Base-by-base conservation (phyloP, 257 asterid genomes). In the Apocynum venetum region DNA sequence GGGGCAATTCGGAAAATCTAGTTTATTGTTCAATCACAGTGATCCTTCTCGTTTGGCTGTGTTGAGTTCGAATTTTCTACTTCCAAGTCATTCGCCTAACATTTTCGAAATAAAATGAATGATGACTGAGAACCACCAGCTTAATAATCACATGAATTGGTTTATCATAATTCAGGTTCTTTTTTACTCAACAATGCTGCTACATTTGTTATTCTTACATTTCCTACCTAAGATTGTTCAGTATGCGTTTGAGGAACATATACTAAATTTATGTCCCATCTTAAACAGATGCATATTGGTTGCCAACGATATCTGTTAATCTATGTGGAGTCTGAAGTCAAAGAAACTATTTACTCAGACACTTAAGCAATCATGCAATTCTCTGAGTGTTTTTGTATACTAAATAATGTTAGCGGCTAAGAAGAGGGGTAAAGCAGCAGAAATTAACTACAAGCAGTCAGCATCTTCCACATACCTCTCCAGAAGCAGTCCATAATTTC, bases 401-500 rank as follows among this genome's bases (percentile, higher is more conserved):
- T 76, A 66, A 10, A 1, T 60, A 20, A 19, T 25, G 15, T 8
- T 66, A 53, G 47, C 57, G 12, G 65, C 57, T n/a, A 55, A 43
- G 12, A 36, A 49, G 31, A 6, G 25, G 47, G 25, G 25, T 59
- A 4, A 25, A 48, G 76, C 69, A 51, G 65, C 31, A 6, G 65
- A 61, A 61, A 52, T 13, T 49, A 25, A 74, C 67, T 74, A 12
- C n/a, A 74, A 41, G n/a, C 53, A 40, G 47, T 75, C 52, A 59
- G 47, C 56, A 82, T 79, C 35, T 48, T 38, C 59, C 70, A 69
- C 86, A 51, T 86, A 95, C 98, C 98, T 93, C 89, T 89, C 98
- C 98, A 95, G 81, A 95, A 95, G 87, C 98, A 92, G 87, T 87
- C 86, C 66, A 91, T 97, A 76, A 95, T 95, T 70, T 85, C 94